Evolutionary conservation across 1,284 basidiomycete genomes (phyloP).

Genomic region (Cryptococcus hybrid): DNA sequence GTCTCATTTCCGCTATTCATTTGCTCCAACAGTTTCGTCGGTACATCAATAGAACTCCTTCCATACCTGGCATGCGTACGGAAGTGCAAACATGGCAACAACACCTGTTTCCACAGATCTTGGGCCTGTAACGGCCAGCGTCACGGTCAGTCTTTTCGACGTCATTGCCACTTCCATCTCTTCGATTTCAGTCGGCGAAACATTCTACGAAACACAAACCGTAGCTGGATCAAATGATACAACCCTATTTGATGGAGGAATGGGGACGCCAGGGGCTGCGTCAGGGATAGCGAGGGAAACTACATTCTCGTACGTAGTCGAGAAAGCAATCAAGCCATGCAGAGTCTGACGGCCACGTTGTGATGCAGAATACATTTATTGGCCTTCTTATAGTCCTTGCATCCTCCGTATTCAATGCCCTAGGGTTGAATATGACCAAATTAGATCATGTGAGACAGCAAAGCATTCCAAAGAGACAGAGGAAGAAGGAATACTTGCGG

Average conservation of each 20-base stretch:
- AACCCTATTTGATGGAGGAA: slow-evolving; percentile 2
- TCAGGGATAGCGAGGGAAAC: slow-evolving; percentile 19
- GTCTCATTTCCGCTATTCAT: too few species aligned
- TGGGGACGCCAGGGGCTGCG: slow-evolving; percentile 8
- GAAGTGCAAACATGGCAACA: too few species aligned
- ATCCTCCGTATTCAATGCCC: slow-evolving; percentile 45
- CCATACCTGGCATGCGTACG: too few species aligned
- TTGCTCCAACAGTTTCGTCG: too few species aligned
- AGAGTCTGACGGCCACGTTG: neutral
- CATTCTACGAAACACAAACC: neutral
- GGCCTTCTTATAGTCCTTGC: slow-evolving; percentile 48
- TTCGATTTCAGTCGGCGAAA: neutral
- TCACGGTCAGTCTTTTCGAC: slow-evolving; percentile 12
- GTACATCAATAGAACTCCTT: too few species aligned
- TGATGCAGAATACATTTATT: slow-evolving; percentile 47
- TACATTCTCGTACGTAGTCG: slow-evolving; percentile 18
- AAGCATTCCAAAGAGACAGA: slow-evolving; percentile 36
- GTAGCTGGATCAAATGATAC: neutral
- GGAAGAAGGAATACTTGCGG: slow-evolving; percentile 44
- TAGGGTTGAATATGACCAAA: slow-evolving; percentile 51
- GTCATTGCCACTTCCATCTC: slow-evolving; percentile 7
- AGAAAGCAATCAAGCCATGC: neutral
- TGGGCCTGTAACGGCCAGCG: neutral
- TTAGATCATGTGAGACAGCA: slow-evolving; percentile 48
- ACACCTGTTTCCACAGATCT: too few species aligned